Evolutionary conservation across 352 stramenopile genomes (phyloP).

Genomic region (Phytophthora brassicae): DNA sequence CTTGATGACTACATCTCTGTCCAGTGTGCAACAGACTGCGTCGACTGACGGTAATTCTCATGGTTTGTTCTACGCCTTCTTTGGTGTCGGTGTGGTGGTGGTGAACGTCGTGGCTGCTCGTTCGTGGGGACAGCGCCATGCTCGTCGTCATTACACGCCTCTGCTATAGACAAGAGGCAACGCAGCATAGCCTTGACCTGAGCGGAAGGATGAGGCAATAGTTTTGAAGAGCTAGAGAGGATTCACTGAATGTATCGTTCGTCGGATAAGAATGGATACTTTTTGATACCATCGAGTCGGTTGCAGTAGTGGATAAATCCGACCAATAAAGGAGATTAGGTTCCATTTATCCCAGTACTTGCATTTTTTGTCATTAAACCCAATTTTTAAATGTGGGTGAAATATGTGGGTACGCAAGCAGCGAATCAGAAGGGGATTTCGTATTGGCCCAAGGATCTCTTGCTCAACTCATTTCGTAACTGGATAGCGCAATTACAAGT

Average conservation of each 20-base stretch:
- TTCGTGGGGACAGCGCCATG: constrained; percentile 44
- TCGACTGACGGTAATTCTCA: constrained; percentile 22
- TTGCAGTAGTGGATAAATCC: constrained; percentile 3
- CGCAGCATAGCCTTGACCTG: background rate
- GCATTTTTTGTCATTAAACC: background rate
- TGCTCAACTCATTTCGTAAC: constrained; percentile 5
- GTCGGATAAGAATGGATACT: background rate
- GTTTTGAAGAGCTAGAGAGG: constrained; percentile 9
- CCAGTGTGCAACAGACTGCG: constrained; percentile 29
- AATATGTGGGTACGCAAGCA: constrained; percentile 11
- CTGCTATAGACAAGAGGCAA: constrained; percentile 34
- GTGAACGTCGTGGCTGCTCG: constrained; percentile 48
- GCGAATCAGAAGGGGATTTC: background rate
- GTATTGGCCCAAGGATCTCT: too few relatives aligned
- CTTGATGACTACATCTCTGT: constrained; percentile 34
- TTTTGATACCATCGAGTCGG: background rate
- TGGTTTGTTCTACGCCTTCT: constrained; percentile 44
- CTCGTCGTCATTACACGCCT: constrained; percentile 56
- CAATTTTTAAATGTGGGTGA: background rate
- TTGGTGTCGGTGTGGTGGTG: constrained; percentile 35
- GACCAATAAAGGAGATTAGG: constrained; percentile 24
- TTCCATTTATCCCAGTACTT: background rate
- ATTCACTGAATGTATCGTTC: background rate
- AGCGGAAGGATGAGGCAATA: background rate
- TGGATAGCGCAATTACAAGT: background rate